Evolutionary conservation across 179 eudicot genomes (phyloP).

Genomic region (Beta lomatogona): DNA sequence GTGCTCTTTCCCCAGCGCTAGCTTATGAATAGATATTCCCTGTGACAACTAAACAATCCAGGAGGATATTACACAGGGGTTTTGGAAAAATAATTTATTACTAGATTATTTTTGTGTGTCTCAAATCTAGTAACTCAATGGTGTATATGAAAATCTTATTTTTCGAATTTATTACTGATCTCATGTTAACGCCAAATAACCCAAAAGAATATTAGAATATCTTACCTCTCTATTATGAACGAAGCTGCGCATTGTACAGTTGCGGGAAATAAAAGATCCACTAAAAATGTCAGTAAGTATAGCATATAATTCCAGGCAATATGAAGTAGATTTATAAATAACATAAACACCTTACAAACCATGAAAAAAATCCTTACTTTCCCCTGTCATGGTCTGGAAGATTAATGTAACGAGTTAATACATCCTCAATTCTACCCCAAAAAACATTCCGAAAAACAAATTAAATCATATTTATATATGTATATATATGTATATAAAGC

Average conservation of each 20-base stretch:
- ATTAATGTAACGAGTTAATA: slow-evolving; percentile 56
- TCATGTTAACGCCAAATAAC: background rate
- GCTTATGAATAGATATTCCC: no score
- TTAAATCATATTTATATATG: background rate
- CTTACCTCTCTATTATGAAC: slow-evolving; percentile 58
- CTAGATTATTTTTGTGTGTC: no score
- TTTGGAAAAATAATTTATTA: no score
- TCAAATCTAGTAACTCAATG: no score
- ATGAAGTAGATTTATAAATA: background rate
- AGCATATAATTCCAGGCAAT: background rate
- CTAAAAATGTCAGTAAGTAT: slow-evolving; percentile 5
- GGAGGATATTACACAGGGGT: no score
- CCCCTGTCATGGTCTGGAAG: slow-evolving; percentile 70
- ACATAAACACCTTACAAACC: no score
- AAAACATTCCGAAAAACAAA: background rate
- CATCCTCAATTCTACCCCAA: slow-evolving; percentile 68
- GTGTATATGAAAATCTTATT: no score
- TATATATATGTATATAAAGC: no score
- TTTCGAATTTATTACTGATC: background rate
- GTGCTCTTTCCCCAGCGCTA: no score
- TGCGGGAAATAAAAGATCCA: background rate
- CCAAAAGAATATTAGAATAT: background rate
- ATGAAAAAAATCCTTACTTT: slow-evolving; percentile 37
- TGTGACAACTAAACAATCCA: no score
- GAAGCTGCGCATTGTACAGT: slow-evolving; percentile 34